Percentiles rank a stretch among this genome's conserved stretches.
Conservation (phyloP, 108 stramenopile species). For the Halocafeteria seosinensis region DNA sequence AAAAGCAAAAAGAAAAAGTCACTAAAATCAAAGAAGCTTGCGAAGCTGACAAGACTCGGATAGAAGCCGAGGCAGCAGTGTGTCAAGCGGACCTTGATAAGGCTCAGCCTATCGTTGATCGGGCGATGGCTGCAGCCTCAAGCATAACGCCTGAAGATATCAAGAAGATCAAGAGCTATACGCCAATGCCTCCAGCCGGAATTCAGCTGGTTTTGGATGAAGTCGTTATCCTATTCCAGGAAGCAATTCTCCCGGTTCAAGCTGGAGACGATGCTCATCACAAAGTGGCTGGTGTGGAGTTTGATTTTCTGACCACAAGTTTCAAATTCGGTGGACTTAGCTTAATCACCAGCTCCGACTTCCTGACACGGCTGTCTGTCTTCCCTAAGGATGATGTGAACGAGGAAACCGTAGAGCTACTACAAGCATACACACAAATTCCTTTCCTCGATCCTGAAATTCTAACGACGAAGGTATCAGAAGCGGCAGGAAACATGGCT, state of each 20-base stretch:
- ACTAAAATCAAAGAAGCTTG: constrained; percentile 56
- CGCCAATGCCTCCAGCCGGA: constrained; percentile 56
- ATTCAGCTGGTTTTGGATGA: constrained; percentile 77
- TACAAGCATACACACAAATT: constrained; percentile 57
- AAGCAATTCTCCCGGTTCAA: constrained; percentile 32
- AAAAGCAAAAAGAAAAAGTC: constrained; percentile 63
- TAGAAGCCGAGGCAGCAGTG: constrained; percentile 51
- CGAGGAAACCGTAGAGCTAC: constrained; percentile 70
- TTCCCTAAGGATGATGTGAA: constrained; percentile 65
- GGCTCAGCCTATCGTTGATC: constrained; percentile 67
- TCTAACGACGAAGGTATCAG: constrained; percentile 59
- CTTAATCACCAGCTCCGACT: constrained; percentile 53
- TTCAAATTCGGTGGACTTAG: constrained; percentile 50
- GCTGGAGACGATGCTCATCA: constrained; percentile 34
- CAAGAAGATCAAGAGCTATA: constrained; percentile 61
- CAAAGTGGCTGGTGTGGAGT: constrained; percentile 51
- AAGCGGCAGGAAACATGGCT: constrained; percentile 64
- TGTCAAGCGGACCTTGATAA: constrained; percentile 60
- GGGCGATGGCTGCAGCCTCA: constrained; percentile 64
- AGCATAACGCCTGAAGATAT: constrained; percentile 68
- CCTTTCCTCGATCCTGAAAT: constrained; percentile 33
- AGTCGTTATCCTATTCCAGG: constrained; percentile 59
- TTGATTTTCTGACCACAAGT: constrained; percentile 57
- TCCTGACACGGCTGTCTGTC: constrained; percentile 49
- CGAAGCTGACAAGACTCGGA: constrained; percentile 55